Evolutionary conservation across 148 eudicot species (phyloP).

Genomic region (Bassia scoparia): DNA sequence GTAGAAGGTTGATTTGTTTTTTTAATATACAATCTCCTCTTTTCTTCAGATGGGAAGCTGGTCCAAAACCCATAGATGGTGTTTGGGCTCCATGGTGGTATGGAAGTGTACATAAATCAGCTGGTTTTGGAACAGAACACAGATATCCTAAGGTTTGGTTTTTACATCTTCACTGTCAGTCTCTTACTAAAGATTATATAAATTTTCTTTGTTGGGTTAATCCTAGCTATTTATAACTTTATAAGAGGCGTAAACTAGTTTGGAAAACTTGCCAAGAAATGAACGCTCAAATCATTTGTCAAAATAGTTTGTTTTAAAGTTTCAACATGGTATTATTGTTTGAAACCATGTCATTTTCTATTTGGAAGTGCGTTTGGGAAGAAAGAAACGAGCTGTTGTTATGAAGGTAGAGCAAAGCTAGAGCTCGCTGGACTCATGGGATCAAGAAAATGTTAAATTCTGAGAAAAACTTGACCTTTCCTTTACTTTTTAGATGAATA

Average conservation of each 20-base stretch:
- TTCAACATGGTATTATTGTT: not conserved
- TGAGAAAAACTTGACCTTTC: not conserved
- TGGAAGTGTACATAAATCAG: slow-evolving; percentile 66
- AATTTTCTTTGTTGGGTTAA: not conserved
- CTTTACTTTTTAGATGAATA: not conserved
- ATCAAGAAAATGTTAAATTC: not conserved
- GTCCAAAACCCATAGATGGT: slow-evolving; percentile 80
- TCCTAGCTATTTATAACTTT: not conserved
- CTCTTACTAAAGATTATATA: not conserved
- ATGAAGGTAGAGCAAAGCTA: not conserved
- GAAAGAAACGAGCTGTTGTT: not conserved
- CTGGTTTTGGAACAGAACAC: slow-evolving; percentile 50
- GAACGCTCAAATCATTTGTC: not conserved
- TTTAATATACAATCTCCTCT: not conserved
- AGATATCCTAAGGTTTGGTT: slow-evolving; percentile 62
- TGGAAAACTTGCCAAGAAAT: not conserved
- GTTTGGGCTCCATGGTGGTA: slow-evolving; percentile 99
- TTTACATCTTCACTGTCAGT: not conserved
- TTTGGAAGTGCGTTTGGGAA: not conserved
- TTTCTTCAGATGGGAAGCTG: slow-evolving; percentile 83
- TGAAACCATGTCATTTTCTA: not conserved
- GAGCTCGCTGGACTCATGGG: not conserved
- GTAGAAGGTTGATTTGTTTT: no score
- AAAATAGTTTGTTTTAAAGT: not conserved
- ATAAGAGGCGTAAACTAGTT: not conserved